Percentiles rank a stretch among this genome's conserved stretches.
These are phyloP conservation scores for Colletotrichum orchidophilum DNA, from an alignment of 2,329 filamentous ascomycete species.

Conservation along the genomic window DNA sequence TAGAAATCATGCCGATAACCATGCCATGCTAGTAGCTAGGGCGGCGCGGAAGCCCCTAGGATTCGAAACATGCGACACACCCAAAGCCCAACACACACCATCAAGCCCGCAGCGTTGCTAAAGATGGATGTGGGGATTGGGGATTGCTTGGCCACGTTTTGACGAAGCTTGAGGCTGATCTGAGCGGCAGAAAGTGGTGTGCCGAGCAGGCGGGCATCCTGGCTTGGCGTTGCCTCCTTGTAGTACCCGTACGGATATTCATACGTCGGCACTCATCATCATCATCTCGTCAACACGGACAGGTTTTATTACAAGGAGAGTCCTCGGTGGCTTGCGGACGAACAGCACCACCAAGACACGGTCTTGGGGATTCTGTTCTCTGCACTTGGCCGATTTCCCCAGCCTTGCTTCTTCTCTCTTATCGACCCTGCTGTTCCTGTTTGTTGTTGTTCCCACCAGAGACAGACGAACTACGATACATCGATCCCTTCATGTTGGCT, in stretches of 20 bases:
- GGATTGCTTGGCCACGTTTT: conserved; percentile 33
- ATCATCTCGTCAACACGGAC: neutral
- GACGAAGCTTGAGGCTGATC: conserved; percentile 29
- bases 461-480: neutral
- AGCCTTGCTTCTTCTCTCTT: neutral
- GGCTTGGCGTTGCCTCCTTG: conserved; percentile 19
- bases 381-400: neutral
- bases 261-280: no score
- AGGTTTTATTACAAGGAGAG: neutral
- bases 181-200: conserved; percentile 23
- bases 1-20: neutral
- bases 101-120: conserved; percentile 14
- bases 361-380: neutral
- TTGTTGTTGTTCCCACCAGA: neutral
- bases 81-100: conserved; percentile 10
- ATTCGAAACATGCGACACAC: conserved; percentile 29
- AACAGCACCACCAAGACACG: neutral
- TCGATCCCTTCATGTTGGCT: no score
- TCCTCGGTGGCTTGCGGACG: neutral
- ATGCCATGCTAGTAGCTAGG: conserved; percentile 8
- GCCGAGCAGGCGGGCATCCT: conserved; percentile 18
- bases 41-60: conserved; percentile 22
- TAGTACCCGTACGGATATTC: neutral
- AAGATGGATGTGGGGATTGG: conserved; percentile 30
- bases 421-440: neutral